A percentile compares a stretch with the other conserved stretches of the same genome.
These are phyloP conservation scores for Beauveria sp. DNA, from an alignment of 2,329 filamentous ascomycete genomes.

Conservation along the genomic window DNA sequence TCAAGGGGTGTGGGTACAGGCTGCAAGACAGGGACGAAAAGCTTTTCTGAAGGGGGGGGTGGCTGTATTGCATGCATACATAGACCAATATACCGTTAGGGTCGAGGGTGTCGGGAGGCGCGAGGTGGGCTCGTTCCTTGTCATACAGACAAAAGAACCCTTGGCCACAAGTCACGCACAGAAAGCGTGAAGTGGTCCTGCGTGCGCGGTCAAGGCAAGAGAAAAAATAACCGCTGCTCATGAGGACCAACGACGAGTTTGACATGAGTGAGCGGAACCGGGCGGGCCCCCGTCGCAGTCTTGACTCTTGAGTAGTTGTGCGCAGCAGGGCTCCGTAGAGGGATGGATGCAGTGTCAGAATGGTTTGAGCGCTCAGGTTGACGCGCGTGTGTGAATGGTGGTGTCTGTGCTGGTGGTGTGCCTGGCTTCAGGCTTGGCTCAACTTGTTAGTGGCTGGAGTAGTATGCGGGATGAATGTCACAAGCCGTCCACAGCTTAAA, in stretches of 20 bases:
- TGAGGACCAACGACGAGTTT: neutral
- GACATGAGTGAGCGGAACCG: slow-evolving; percentile 2
- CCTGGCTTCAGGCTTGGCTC: neutral
- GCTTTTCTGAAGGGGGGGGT: slow-evolving; percentile 10
- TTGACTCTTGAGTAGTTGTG: neutral
- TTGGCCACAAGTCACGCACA: slow-evolving; percentile 4
- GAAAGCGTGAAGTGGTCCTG: neutral
- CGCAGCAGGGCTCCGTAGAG: neutral
- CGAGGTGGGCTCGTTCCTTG: slow-evolving; percentile 6
- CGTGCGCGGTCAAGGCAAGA: neutral
- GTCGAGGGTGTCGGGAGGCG: slow-evolving; percentile 17
- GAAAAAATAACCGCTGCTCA: neutral
- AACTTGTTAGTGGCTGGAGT: neutral
- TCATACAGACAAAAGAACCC: slow-evolving; percentile 6
- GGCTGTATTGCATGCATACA: slow-evolving; percentile 24
- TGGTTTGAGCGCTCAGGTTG: slow-evolving; percentile 8
- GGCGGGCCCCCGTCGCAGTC: neutral
- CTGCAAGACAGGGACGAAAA: slow-evolving; percentile 15
- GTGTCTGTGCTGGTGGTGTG: neutral
- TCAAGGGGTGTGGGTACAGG: slow-evolving; percentile 10
- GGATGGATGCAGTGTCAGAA: slow-evolving; percentile 8
- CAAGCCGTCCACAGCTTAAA: slow-evolving; percentile 6
- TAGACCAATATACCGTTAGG: slow-evolving; percentile 22
- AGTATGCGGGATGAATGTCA: slow-evolving; percentile 9
- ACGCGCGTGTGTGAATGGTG: slow-evolving; percentile 3